Percentiles rank a stretch among this genome's conserved stretches.
Conservation (phyloP, 2,329 filamentous ascomycete species). For the Chalara sp. region DNA sequence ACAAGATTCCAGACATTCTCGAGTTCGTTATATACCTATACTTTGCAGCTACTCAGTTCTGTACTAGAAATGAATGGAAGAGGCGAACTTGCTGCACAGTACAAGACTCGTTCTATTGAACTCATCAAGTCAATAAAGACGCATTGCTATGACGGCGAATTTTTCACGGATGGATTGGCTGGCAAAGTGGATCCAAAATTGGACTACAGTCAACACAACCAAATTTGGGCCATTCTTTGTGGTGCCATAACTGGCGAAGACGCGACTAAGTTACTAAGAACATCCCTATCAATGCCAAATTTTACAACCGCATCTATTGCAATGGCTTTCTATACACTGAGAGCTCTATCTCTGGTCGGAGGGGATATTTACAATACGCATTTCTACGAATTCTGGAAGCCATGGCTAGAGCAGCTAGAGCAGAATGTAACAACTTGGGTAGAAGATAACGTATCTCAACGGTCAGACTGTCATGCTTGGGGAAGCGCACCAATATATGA, state of each 20-base stretch:
- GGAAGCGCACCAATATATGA: constrained; percentile 34
- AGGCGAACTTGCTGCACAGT: not conserved
- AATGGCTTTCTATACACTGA: not conserved
- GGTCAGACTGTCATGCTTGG: constrained; percentile 37
- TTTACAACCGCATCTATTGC: not conserved
- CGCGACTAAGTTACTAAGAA: not conserved
- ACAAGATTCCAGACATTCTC: constrained; percentile 2
- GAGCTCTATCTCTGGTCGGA: not conserved
- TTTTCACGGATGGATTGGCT: not conserved
- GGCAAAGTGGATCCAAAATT: not conserved
- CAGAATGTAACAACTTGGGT: constrained; percentile 24
- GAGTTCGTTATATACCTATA: not conserved
- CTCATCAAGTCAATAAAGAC: not conserved
- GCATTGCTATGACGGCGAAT: not conserved
- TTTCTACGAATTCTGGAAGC: not conserved
- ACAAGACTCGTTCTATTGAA: not conserved
- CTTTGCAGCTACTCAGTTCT: not conserved
- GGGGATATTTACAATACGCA: not conserved
- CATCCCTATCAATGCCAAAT: not conserved
- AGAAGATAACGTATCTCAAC: constrained; percentile 33
- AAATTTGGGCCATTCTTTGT: not conserved
- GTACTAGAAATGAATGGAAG: not conserved
- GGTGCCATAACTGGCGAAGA: not conserved
- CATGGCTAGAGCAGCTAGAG: not conserved
- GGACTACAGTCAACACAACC: not conserved